These are phyloP conservation scores for Picea glauca DNA, from an alignment of 75 land plant species.

Conservation along the genomic window DNA sequence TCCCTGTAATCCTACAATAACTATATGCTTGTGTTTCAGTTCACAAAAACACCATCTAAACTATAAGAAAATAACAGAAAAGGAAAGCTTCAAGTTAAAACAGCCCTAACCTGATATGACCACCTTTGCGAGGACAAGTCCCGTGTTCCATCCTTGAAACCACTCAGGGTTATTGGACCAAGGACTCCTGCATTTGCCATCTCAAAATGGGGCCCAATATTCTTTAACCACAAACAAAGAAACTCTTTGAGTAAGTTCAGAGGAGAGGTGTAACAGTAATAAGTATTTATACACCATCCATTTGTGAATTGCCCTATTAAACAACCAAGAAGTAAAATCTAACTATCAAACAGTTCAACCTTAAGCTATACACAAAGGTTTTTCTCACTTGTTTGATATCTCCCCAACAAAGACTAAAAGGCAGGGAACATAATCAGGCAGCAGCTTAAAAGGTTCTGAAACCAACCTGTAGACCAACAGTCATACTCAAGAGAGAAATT, in stretches of 20 bases:
- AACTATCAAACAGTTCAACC: not conserved
- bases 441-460: not conserved
- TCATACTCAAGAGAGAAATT: constrained; percentile 33
- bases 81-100: not conserved
- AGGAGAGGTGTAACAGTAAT: not conserved
- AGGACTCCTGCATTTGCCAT: constrained; percentile 67
- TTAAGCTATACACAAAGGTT: not conserved
- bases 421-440: not conserved
- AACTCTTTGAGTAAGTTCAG: not conserved
- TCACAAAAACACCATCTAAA: too few species aligned
- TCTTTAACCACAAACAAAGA: constrained; percentile 33
- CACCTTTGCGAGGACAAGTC: constrained; percentile 64
- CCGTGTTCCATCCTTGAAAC: constrained; percentile 55
- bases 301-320: not conserved
- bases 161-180: constrained; percentile 56
- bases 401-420: not conserved
- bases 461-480: constrained; percentile 39
- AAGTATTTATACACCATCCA: not conserved
- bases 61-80: not conserved
- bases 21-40: not conserved
- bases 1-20: not conserved
- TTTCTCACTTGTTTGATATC: not conserved
- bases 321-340: not conserved
- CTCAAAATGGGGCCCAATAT: constrained; percentile 72
- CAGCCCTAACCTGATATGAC: constrained; percentile 64